Evolutionary conservation across 352 stramenopile species (phyloP), one percentile per base, ranked within the genome.

Genomic region (Phytophthora megakarya): DNA sequence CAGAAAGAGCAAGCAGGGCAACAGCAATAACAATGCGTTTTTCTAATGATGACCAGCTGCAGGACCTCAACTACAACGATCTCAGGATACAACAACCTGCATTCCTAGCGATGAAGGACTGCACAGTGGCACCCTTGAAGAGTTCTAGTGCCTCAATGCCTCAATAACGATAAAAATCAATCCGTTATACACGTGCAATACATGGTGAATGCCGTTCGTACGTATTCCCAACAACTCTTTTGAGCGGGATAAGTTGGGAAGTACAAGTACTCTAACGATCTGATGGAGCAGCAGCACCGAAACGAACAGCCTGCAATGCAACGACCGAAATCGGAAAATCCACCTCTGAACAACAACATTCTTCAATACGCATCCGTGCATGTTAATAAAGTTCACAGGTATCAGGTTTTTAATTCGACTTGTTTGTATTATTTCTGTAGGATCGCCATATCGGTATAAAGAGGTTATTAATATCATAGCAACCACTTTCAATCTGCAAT

Each of bases 1-100:
- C 25, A 23, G 28, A 40, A 19, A n/a, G 35, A 19, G 35, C 9
- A 40, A 40, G 35, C 35, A 40, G 30, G 30, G 8, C 30, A 11
- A 35, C 25, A 37, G n/a, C 26, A 39, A 26, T 26, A 39, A 22
- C 45, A 51, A 51, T 16, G 26, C 3, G 16, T 19, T 40, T n/a
- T 40, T 8, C 8, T 37, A 15, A 23, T 55, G 32, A 45, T 45
- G 48, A 33, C 33, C 48, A 45, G 48, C 48, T 47, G 49, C 8
- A 35, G 3, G 10, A 35, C 8, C 30, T 40, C 16, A 19, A 19
- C 12, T 5, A 40, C 12, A 19, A 38, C 5, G 9, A 32, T 9
- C 26, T 32, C 30, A 7, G 10, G 8, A 35, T 35, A 35, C 30
- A 35, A n/a, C n/a, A n/a, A n/a, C n/a, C n/a, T n/a, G n/a, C n/a